Base-by-base conservation (phyloP, 1,284 basidiomycete species). In the Cryptococcus amylolentus region DNA sequence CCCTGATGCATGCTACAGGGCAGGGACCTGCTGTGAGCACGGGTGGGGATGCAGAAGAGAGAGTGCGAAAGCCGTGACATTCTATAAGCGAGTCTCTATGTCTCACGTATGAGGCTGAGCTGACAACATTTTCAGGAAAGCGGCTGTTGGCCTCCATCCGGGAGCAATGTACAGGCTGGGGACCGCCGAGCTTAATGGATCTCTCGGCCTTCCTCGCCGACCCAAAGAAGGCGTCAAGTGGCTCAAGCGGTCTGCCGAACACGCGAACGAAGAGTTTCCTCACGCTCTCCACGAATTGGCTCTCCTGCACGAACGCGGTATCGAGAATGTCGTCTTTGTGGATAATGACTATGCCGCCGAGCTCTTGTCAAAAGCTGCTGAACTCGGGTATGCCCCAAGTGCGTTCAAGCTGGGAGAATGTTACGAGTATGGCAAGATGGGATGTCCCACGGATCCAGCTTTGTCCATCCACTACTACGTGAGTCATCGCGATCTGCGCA, bases 361-460 rank as follows among this genome's bases (percentile, higher is more conserved):
- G 78, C 82, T 98, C 13, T 80, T 98, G 41, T 95, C 96, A 1
- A 90, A 96, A 74, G 95, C 93, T 20, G 86, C 90, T 0, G 95
- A 98, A 78, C 82, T 98, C 49, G 93, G 93, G 12, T 98, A 98
- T 77, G 92, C 95, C 7, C 92, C 95, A 3, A 92, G 89, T 68
- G 95, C 95, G 45, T 93, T 95, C 80, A 87, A 93, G 66, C 80
- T 98, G 55, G 95, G 95, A 45, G 95, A 98, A 78, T 98, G 95
- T 78, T 98, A 98, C 77, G 95, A 98, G 80, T 98, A 98, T 78
- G 96, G 95, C 42, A 93, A 93, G 81, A 89, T 98, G 86, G 93
- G 92, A 14, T 98, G 95, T 70, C 95, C 95, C n/a, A 89, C 94
- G 72, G 95, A 98, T 75, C 86, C 93, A 1, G 95, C 96, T 18